Evolutionary conservation across 371 early-diverging fungal genomes (phyloP), one percentile per base, ranked within the genome.

Genomic region (Mucor indicus): DNA sequence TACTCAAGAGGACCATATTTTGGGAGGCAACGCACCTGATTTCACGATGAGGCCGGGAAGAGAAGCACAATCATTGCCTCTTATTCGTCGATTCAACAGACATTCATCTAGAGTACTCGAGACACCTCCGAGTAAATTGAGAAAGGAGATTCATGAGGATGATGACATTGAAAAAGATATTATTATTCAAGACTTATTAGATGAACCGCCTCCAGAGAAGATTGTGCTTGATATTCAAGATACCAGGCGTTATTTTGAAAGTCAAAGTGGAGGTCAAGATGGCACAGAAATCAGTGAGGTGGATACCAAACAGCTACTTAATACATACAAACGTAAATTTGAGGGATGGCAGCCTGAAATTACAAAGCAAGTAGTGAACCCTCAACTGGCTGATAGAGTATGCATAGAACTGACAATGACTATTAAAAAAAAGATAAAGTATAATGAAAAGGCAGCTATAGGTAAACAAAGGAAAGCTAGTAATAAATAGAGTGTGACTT

Each of bases 51-150:
- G 73, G 21, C 78, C 94, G 1, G 92, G 93, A 12, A 52, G 67
- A 31, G 71, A 72, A 20, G 68, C 63, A 27, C 78, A 88, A 24
- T 80, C 83, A 3, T 71, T 92, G 41, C 86, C 93, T 2, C 68
- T 96, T 17, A 91, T 96, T 38, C 69, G 94, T 47, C 61, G 91
- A 38, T 92, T 92, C 57, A 96, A 96, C 48, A 84, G 91, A 29
- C 94, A 93, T 55, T 92, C 95, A 3, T 84, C 89, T 55, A 76
- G 86, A n/a, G 87, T 95, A 6, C 65, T 96, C 22, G 79, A 81
- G 41, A 72, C 58, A 21, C 57, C 65, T 21, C 50, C 61, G 13
- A 54, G 72, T 69, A 67, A 40, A 51, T 38, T 20, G 10, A 36
- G 17, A 13, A 33, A 24, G 6, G 3, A 31, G 15, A n/a, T 15